Evolutionary conservation across 1,139 yeast genomes (phyloP).

Genomic region (Yamadazyma atmosphaerica): DNA sequence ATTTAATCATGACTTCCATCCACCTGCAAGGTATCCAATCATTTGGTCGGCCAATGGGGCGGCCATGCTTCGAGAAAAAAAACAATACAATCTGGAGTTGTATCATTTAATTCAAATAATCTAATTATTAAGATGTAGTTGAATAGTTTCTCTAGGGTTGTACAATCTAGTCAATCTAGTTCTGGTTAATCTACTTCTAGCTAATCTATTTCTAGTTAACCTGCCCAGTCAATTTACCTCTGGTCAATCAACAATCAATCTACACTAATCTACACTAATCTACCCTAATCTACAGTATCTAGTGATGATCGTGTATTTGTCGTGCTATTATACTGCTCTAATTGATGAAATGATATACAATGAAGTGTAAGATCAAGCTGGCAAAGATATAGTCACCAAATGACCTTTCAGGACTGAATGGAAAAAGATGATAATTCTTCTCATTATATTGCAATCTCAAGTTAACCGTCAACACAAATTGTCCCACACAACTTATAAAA

Average conservation of each 20-base stretch:
- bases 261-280: too few species aligned
- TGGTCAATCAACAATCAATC: too few species aligned
- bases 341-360: slow-evolving; percentile 88
- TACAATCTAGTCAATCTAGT: too few species aligned
- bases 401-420: slow-evolving; percentile 73
- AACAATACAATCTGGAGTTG: slow-evolving; percentile 14
- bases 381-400: slow-evolving; percentile 90
- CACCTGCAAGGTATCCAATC: too few species aligned
- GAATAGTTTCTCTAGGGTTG: too few species aligned
- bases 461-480: slow-evolving; percentile 82
- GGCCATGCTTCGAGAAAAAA: too few species aligned
- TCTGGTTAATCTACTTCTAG: too few species aligned
- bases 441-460: slow-evolving; percentile 67
- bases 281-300: too few species aligned
- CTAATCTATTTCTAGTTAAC: too few species aligned
- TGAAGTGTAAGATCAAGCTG: slow-evolving; percentile 83
- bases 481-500: slow-evolving; percentile 89
- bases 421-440: slow-evolving; percentile 13
- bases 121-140: slow-evolving; percentile 8
- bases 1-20: not conserved
- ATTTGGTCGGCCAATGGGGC: too few species aligned
- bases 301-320: not conserved
- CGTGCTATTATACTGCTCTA: slow-evolving; percentile 24
- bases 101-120: slow-evolving; percentile 4
- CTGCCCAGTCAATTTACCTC: too few species aligned